Percentiles rank a stretch among this genome's conserved stretches.
Conservation (phyloP, 345 rosid species). For the Mangifera indica region DNA sequence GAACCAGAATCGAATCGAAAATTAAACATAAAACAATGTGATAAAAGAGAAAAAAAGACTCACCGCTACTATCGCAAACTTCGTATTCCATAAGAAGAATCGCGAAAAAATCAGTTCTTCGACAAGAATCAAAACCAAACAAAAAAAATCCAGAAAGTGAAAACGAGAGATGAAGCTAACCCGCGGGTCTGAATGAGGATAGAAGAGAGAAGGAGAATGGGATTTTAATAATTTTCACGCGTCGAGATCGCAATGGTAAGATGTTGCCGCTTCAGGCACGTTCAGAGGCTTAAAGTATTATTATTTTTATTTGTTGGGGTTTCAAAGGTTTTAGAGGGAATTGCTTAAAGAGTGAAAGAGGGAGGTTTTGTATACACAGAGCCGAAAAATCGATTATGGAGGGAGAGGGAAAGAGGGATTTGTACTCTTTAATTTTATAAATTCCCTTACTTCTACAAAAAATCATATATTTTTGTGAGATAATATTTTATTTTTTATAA, state of each 20-base stretch:
- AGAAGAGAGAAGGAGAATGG: neutral
- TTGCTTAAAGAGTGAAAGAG: neutral
- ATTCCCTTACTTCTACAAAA: too few species aligned
- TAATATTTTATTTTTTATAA: too few species aligned
- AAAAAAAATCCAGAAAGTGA: neutral
- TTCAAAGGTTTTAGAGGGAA: neutral
- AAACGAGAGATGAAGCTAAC: neutral
- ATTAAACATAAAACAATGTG: neutral
- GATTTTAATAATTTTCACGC: neutral
- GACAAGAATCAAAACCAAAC: neutral
- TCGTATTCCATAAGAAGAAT: conserved; percentile 50
- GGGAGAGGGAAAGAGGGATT: neutral
- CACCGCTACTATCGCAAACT: conserved; percentile 48
- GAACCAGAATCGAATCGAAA: neutral
- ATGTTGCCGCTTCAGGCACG: too few species aligned
- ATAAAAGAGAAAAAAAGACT: conserved; percentile 15
- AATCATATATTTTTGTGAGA: too few species aligned
- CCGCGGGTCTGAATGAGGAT: neutral
- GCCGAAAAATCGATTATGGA: neutral
- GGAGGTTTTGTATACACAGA: neutral
- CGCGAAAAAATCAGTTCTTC: neutral
- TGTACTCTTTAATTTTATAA: too few species aligned
- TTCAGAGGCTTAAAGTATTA: too few species aligned
- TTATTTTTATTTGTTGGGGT: neutral
- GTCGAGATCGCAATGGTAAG: neutral